Conservation (phyloP, 192 early-diverging fungal species). For the Podila clonocystis region DNA sequence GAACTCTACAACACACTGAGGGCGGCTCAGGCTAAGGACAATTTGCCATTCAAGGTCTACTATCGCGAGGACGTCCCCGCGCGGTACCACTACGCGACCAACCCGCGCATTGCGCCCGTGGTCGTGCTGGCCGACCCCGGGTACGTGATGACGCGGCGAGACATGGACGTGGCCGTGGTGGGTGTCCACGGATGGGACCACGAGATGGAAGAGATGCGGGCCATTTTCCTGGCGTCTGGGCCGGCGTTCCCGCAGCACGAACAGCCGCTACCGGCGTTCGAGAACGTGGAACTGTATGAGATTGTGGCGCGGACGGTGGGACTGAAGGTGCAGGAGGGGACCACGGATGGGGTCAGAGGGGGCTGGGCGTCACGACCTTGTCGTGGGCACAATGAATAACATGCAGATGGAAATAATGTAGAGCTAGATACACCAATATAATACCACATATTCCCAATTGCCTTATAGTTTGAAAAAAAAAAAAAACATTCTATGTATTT, state of each 20-base stretch:
- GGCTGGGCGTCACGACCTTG: conserved; percentile 35
- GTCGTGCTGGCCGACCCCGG: conserved; percentile 74
- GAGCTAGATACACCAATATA: no score
- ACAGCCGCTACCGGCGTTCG: conserved; percentile 23
- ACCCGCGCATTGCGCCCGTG: conserved; percentile 80
- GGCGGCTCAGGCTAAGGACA: conserved; percentile 47
- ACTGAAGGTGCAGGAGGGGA: conserved; percentile 16
- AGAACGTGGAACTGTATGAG: conserved; percentile 46
- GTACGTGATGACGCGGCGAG: conserved; percentile 61
- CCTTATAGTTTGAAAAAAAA: no score
- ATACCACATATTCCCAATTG: no score
- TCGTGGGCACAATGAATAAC: background rate
- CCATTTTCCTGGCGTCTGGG: conserved; percentile 85
- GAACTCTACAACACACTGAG: conserved; percentile 65
- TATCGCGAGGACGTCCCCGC: conserved; percentile 75
- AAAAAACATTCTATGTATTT: background rate
- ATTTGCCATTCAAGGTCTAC: conserved; percentile 72
- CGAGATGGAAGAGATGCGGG: conserved; percentile 78
- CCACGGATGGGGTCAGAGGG: conserved; percentile 32
- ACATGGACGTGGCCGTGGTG: conserved; percentile 33
- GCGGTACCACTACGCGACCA: conserved; percentile 75
- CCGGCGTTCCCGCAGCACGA: conserved; percentile 62
- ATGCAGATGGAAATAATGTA: background rate
- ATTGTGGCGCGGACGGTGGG: conserved; percentile 44
- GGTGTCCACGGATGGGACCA: conserved; percentile 92